A percentile compares a stretch with the other conserved stretches of the same genome.
Evolutionary conservation across 78 protist species (phyloP).

Genomic region (Emiliania huxleyi): DNA sequence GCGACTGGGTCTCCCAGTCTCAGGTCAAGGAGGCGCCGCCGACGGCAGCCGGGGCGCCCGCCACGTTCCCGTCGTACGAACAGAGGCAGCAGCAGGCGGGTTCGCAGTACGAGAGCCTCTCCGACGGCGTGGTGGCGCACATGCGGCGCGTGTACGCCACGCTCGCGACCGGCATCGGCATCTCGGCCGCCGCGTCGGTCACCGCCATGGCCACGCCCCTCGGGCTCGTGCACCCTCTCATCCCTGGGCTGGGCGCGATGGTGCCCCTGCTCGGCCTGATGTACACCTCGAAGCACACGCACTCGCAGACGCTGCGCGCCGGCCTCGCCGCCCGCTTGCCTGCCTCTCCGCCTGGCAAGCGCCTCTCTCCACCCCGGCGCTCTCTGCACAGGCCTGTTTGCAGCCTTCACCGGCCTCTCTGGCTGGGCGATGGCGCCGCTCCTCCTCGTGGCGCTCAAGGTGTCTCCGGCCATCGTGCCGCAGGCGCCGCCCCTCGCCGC

Average conservation of each 20-base stretch:
- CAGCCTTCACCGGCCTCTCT: background rate
- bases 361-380: too few species aligned
- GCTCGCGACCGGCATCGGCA: background rate
- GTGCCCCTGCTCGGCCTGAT: background rate
- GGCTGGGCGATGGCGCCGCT: conserved; percentile 17
- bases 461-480: background rate
- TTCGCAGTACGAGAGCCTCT: background rate
- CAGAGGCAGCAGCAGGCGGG: background rate
- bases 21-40: background rate
- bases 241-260: background rate
- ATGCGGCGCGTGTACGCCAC: conserved; percentile 21
- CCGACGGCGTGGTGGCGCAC: background rate
- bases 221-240: background rate
- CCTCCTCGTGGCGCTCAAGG: background rate
- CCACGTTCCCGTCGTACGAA: background rate
- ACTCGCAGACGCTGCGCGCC: background rate
- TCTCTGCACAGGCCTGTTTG: too few species aligned
- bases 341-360: too few species aligned
- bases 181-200: background rate
- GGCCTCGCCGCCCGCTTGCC: too few species aligned
- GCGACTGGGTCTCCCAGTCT: background rate
- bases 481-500: background rate
- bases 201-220: background rate
- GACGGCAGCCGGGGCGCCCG: background rate
- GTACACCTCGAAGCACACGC: background rate